These are phyloP conservation scores for Vickermania spadyakhi DNA, from an alignment of 208 protist species.

Conservation along the genomic window DNA sequence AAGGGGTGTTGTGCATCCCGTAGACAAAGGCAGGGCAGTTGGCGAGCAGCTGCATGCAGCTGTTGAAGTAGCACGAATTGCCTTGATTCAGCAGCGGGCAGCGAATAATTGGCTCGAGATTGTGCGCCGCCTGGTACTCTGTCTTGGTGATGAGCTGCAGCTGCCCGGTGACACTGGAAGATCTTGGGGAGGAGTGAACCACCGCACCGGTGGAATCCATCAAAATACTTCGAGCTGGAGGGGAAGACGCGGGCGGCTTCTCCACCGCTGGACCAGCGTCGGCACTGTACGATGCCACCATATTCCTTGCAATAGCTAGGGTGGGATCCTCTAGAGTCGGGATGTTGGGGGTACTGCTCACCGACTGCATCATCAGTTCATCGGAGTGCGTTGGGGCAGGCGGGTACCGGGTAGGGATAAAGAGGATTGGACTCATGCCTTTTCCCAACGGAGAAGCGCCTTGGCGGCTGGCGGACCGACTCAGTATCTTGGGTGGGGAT, in stretches of 20 bases:
- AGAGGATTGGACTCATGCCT: too few species aligned
- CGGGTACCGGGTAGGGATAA: too few species aligned
- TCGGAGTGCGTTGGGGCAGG: background rate
- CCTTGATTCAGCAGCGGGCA: slow-evolving; percentile 91
- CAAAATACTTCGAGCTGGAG: background rate
- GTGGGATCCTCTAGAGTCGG: background rate
- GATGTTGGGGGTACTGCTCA: background rate
- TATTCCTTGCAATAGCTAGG: background rate
- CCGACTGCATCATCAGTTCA: background rate
- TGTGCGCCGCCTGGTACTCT: too few species aligned
- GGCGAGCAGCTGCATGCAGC: slow-evolving; percentile 90
- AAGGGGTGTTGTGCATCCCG: slow-evolving; percentile 34
- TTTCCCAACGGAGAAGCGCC: too few species aligned
- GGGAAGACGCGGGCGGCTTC: background rate
- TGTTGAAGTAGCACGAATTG: slow-evolving; percentile 98
- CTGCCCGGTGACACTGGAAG: background rate
- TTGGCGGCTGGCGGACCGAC: too few species aligned
- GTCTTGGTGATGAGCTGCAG: background rate
- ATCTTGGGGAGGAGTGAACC: background rate
- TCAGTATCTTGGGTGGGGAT: too few species aligned
- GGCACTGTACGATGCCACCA: background rate
- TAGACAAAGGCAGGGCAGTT: slow-evolving; percentile 79
- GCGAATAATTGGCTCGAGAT: slow-evolving; percentile 13
- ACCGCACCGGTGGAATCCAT: background rate
- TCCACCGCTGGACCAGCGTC: background rate